phyloP scores from a whole-genome alignment of 2,329 filamentous ascomycete species.

The Alternaria tenuissima region DNA sequence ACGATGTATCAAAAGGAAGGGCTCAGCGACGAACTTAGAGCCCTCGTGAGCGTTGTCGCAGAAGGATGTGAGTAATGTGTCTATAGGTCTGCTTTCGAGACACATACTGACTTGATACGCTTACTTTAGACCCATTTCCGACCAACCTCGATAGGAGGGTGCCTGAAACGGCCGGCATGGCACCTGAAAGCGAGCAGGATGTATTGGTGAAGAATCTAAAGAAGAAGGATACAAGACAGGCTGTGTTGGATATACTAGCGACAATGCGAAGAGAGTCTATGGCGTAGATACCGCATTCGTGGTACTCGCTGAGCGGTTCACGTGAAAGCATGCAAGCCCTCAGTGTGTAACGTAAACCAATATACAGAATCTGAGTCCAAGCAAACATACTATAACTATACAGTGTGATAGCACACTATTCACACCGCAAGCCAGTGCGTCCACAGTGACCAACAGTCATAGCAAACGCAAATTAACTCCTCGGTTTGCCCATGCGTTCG shows the following conservation, averaged over 20 bases:
- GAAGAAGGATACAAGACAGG: constrained; percentile 51
- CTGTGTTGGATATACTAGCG: constrained; percentile 54
- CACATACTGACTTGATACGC: not conserved
- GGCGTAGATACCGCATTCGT: constrained; percentile 4
- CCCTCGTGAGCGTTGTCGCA: constrained; percentile 61
- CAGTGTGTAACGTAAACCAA: not conserved
- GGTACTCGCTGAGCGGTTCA: not conserved
- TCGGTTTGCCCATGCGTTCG: not conserved
- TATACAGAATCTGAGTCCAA: not conserved
- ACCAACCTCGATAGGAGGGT: constrained; percentile 67
- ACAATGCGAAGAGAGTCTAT: constrained; percentile 48
- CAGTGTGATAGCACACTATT: not conserved
- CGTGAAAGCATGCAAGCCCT: not conserved
- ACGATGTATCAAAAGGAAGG: constrained; percentile 48
- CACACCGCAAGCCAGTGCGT: not conserved
- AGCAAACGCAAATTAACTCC: not conserved
- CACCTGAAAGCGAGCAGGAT: constrained; percentile 67
- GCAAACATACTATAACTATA: not conserved
- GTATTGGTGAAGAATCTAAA: constrained; percentile 57
- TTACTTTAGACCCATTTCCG: constrained; percentile 58
- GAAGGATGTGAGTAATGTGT: constrained; percentile 58
- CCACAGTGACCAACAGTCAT: not conserved
- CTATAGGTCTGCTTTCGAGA: not conserved
- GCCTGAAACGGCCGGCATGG: constrained; percentile 66
- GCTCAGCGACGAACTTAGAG: constrained; percentile 54